Conservation (phyloP, 2,329 filamentous ascomycete genomes). For the Fusarium continuum region DNA sequence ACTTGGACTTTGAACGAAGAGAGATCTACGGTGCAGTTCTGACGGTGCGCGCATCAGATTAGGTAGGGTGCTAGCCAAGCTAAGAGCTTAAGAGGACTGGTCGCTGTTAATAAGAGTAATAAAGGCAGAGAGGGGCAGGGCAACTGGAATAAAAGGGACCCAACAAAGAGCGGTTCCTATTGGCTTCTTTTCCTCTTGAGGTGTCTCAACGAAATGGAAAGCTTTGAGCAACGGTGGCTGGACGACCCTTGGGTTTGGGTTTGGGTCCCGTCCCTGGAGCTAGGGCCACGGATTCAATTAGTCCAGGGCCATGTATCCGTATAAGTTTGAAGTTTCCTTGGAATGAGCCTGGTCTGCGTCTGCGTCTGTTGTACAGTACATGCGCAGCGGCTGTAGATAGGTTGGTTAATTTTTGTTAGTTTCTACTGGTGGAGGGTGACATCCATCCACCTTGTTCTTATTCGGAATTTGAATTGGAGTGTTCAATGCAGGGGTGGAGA, state of each 20-base stretch:
- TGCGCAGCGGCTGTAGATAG: neutral
- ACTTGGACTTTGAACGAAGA: slow-evolving; percentile 9
- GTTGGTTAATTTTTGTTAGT: neutral
- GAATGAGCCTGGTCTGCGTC: slow-evolving; percentile 1
- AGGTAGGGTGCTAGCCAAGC: slow-evolving; percentile 22
- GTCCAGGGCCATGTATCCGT: slow-evolving; percentile 23
- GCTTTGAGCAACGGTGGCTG: slow-evolving; percentile 31
- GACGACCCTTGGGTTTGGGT: neutral
- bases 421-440: slow-evolving; percentile 26
- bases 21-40: slow-evolving; percentile 30
- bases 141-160: slow-evolving; percentile 14
- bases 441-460: slow-evolving; percentile 25
- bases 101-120: slow-evolving; percentile 17
- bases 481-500: slow-evolving; percentile 6
- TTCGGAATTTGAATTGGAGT: slow-evolving; percentile 10
- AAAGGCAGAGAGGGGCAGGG: slow-evolving; percentile 31
- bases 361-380: neutral
- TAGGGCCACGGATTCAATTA: slow-evolving; percentile 3
- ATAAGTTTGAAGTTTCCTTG: slow-evolving; percentile 21
- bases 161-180: neutral
- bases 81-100: slow-evolving; percentile 30
- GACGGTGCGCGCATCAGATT: slow-evolving; percentile 20
- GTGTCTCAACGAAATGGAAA: slow-evolving; percentile 32
- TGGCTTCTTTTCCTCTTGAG: neutral
- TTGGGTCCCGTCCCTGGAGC: slow-evolving; percentile 29